Percentiles rank a stretch among this genome's conserved stretches.
Conservation (phyloP, 371 early-diverging fungal genomes). For the Paraphysoderma sedebokerense region DNA sequence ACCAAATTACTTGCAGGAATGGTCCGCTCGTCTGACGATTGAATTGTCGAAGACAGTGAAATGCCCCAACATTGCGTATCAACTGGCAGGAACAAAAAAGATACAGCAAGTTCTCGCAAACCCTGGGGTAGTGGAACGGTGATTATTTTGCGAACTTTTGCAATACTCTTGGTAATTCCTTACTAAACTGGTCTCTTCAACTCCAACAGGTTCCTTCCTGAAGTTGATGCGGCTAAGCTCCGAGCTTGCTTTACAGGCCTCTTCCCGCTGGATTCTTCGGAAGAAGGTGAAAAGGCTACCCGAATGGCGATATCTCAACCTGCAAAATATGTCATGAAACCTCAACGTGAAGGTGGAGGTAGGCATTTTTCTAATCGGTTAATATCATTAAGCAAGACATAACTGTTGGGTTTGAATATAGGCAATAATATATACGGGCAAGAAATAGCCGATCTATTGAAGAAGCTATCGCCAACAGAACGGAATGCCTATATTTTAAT, state of each 20-base stretch:
- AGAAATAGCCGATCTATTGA: constrained; percentile 48
- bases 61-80: constrained; percentile 80
- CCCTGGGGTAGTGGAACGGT: constrained; percentile 65
- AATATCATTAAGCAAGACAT: background rate
- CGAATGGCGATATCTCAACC: constrained; percentile 44
- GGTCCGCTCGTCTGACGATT: constrained; percentile 64
- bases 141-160: too few species aligned
- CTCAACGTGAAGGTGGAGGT: constrained; percentile 94
- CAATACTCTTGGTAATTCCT: too few species aligned
- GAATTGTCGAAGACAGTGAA: constrained; percentile 74
- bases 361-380: background rate
- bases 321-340: constrained; percentile 71
- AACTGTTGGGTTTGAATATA: background rate
- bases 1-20: constrained; percentile 32
- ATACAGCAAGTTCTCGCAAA: constrained; percentile 80
- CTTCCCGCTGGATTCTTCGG: constrained; percentile 61
- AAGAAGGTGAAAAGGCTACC: constrained; percentile 47
- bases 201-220: background rate
- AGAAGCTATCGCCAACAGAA: constrained; percentile 20
- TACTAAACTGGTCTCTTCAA: too few species aligned
- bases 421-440: constrained; percentile 82
- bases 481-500: constrained; percentile 71
- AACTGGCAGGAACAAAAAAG: constrained; percentile 90
- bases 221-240: constrained; percentile 31
- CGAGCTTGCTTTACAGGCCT: constrained; percentile 75